Evolutionary conservation across 345 rosid species (phyloP).

Genomic region (Pseudoturritis turrita): DNA sequence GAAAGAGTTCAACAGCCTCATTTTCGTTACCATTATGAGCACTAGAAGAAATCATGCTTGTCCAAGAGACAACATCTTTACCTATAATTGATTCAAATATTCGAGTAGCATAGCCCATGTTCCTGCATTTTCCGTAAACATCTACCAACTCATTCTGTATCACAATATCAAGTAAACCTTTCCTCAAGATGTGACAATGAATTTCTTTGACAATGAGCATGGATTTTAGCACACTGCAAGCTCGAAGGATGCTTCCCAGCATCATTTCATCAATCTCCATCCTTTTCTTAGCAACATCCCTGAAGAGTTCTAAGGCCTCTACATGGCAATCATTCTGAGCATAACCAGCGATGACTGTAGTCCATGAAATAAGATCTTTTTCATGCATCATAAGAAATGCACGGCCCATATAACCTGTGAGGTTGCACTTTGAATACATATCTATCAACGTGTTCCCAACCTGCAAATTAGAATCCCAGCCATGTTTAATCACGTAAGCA

Average conservation of each 20-base stretch:
- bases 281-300: slow-evolving; percentile 42
- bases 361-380: slow-evolving; percentile 82
- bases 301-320: slow-evolving; percentile 46
- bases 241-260: slow-evolving; percentile 68
- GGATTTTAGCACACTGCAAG: slow-evolving; percentile 50
- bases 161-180: slow-evolving; percentile 52
- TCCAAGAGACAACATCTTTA: slow-evolving; percentile 87
- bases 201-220: slow-evolving; percentile 50
- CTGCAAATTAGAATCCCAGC: slow-evolving; percentile 46
- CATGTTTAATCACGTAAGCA: slow-evolving; percentile 61
- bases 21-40: slow-evolving; percentile 49
- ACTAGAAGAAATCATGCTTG: slow-evolving; percentile 79
- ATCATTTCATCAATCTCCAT: slow-evolving; percentile 56
- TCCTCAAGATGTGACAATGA: slow-evolving; percentile 58
- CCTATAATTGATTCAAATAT: slow-evolving; percentile 45
- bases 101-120: slow-evolving; percentile 51
- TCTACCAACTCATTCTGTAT: slow-evolving; percentile 56
- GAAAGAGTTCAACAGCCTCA: slow-evolving; percentile 56
- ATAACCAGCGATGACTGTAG: slow-evolving; percentile 67
- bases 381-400: slow-evolving; percentile 48
- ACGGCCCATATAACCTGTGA: slow-evolving; percentile 46
- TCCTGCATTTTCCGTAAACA: slow-evolving; percentile 64
- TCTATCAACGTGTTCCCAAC: slow-evolving; percentile 71
- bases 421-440: slow-evolving; percentile 74
- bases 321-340: slow-evolving; percentile 51